A percentile compares a stretch with the other conserved stretches of the same genome.
These are phyloP conservation scores for Pyrenochaeta sp. DNA, from an alignment of 2,329 filamentous ascomycete species.

Conservation along the genomic window DNA sequence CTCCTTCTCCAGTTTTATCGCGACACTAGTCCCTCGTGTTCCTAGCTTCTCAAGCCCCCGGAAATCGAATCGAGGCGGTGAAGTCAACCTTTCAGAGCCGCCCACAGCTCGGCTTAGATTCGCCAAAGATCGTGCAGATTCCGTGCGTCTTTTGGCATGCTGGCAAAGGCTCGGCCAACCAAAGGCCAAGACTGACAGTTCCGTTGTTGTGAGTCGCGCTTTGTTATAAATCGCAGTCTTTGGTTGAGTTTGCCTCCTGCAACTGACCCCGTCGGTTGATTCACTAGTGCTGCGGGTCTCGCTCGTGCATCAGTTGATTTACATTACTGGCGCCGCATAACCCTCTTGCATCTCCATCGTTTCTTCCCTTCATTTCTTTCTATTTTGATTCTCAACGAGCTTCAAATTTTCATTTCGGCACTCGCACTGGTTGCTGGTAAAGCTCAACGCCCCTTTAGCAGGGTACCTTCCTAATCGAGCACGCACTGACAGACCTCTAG, in stretches of 20 bases:
- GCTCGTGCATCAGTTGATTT: constrained; percentile 31
- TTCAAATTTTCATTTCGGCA: constrained; percentile 22
- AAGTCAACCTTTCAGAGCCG: constrained; percentile 33
- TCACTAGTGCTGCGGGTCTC: constrained; percentile 34
- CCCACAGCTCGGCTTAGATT: constrained; percentile 27
- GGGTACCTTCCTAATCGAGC: constrained; percentile 27
- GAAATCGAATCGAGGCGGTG: constrained; percentile 38
- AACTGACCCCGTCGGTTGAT: constrained; percentile 28
- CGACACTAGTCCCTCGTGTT: constrained; percentile 25
- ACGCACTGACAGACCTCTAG: constrained; percentile 33
- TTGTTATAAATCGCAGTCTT: constrained; percentile 14
- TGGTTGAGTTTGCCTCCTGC: constrained; percentile 26
- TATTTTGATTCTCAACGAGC: constrained; percentile 4
- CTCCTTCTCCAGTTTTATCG: constrained; percentile 35
- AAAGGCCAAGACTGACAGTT: constrained; percentile 29
- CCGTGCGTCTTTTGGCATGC: constrained; percentile 24
- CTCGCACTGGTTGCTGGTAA: constrained; percentile 38
- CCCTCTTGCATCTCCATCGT: constrained; percentile 13
- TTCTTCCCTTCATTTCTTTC: constrained; percentile 10
- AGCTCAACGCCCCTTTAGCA: constrained; percentile 28
- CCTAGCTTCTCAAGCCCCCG: constrained; percentile 24
- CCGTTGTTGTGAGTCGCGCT: constrained; percentile 21
- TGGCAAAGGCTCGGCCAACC: constrained; percentile 32
- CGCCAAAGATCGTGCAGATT: constrained; percentile 28
- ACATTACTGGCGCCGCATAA: constrained; percentile 24